These are phyloP conservation scores for Zasmidium cellare DNA, from an alignment of 2,329 filamentous ascomycete species.

Conservation along the genomic window DNA sequence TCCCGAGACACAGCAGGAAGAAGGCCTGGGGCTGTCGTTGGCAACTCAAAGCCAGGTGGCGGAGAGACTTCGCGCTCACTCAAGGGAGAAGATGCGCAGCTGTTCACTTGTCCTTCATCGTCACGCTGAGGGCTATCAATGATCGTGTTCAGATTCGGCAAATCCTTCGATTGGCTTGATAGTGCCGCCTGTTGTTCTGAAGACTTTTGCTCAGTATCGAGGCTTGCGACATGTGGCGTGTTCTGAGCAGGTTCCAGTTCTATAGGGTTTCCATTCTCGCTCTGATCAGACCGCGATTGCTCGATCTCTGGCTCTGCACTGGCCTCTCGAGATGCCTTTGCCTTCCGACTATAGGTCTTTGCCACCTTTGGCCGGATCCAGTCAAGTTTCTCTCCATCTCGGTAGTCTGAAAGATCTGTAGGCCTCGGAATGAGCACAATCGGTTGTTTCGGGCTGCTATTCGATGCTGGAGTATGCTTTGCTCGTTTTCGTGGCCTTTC, in stretches of 20 bases:
- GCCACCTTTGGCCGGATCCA: slow-evolving; percentile 26
- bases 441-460: neutral
- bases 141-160: slow-evolving; percentile 9
- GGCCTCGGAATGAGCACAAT: neutral
- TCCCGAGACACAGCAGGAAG: no score
- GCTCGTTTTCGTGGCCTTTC: slow-evolving; percentile 24
- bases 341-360: slow-evolving; percentile 23
- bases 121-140: neutral
- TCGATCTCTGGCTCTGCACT: neutral
- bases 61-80: slow-evolving; percentile 29
- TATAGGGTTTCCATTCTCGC: neutral
- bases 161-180: slow-evolving; percentile 10
- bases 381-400: slow-evolving; percentile 14
- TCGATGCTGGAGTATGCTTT: slow-evolving; percentile 9
- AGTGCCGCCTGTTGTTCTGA: neutral
- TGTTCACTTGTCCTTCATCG: neutral
- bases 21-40: neutral
- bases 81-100: slow-evolving; percentile 25
- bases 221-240: neutral
- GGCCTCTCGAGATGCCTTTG: neutral
- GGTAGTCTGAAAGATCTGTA: neutral
- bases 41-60: slow-evolving; percentile 4
- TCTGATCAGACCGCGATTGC: neutral
- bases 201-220: neutral
- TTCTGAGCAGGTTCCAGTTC: neutral